A percentile compares a stretch with the other conserved stretches of the same genome.
phyloP scores from a whole-genome alignment of 805 yeast genomes.

The Teunomyces funiuensis region DNA sequence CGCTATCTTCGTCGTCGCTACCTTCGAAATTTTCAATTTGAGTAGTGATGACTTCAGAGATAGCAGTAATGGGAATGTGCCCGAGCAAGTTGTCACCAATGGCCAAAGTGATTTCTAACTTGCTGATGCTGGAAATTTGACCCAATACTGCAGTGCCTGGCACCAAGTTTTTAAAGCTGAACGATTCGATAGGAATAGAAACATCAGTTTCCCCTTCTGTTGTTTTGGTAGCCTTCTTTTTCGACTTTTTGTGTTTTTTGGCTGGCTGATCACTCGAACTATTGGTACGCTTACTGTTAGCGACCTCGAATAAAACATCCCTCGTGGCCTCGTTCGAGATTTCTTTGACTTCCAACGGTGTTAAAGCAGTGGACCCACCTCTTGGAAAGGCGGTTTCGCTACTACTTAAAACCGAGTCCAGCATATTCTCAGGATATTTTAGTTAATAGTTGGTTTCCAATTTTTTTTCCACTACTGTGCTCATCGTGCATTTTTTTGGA shows the following conservation, averaged over 20 bases:
- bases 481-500: conserved; percentile 10
- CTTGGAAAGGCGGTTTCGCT: conserved; percentile 80
- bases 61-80: conserved; percentile 68
- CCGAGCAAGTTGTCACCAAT: conserved; percentile 83
- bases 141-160: conserved; percentile 80
- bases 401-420: conserved; percentile 34
- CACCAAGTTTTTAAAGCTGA: conserved; percentile 59
- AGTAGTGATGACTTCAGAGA: conserved; percentile 62
- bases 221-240: conserved; percentile 13
- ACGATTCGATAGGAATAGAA: conserved; percentile 57
- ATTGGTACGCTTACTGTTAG: conserved; percentile 30
- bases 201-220: conserved; percentile 28
- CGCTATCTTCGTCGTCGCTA: conserved; percentile 34
- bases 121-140: conserved; percentile 61
- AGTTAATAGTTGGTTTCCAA: neutral
- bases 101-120: conserved; percentile 64
- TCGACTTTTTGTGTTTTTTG: conserved; percentile 23
- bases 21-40: conserved; percentile 55
- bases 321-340: conserved; percentile 89
- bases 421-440: conserved; percentile 7
- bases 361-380: conserved; percentile 86
- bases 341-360: conserved; percentile 89
- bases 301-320: conserved; percentile 76
- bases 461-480: conserved; percentile 8
- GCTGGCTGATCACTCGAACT: conserved; percentile 25